Evolutionary conservation across 441 rosid species (phyloP).

Genomic region (Erysimum pusillum): DNA sequence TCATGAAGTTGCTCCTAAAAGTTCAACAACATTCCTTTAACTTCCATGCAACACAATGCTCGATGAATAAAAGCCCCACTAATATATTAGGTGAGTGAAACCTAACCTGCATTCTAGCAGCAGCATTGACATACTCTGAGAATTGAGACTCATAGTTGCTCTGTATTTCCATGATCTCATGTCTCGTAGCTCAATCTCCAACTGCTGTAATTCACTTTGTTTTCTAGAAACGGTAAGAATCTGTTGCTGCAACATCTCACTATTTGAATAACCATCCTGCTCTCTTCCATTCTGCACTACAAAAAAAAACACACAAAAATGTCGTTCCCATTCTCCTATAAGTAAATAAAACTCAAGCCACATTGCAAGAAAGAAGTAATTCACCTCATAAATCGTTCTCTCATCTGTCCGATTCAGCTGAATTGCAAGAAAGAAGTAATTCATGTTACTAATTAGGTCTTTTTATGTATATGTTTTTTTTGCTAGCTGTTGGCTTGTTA

Average conservation of each 20-base stretch:
- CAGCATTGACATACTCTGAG: constrained; percentile 72
- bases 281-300: constrained; percentile 88
- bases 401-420: too few relatives aligned
- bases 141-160: constrained; percentile 68
- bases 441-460: background rate
- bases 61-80: too few relatives aligned
- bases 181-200: constrained; percentile 85
- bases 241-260: constrained; percentile 75
- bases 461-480: too few relatives aligned
- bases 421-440: too few relatives aligned
- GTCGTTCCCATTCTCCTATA: constrained; percentile 20
- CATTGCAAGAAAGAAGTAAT: too few relatives aligned
- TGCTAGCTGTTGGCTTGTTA: too few relatives aligned
- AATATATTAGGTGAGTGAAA: too few relatives aligned
- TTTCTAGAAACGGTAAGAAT: constrained; percentile 66
- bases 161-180: constrained; percentile 66
- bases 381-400: too few relatives aligned
- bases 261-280: constrained; percentile 69
- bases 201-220: constrained; percentile 78
- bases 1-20: constrained; percentile 87
- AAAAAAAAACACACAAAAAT: constrained; percentile 50
- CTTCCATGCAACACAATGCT: background rate
- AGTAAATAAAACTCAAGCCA: too few relatives aligned
- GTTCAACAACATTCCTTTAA: constrained; percentile 37
- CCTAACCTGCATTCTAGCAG: constrained; percentile 76